Evolutionary conservation across 257 asterid genomes (phyloP).

Genomic region (Buddleja alternifolia): DNA sequence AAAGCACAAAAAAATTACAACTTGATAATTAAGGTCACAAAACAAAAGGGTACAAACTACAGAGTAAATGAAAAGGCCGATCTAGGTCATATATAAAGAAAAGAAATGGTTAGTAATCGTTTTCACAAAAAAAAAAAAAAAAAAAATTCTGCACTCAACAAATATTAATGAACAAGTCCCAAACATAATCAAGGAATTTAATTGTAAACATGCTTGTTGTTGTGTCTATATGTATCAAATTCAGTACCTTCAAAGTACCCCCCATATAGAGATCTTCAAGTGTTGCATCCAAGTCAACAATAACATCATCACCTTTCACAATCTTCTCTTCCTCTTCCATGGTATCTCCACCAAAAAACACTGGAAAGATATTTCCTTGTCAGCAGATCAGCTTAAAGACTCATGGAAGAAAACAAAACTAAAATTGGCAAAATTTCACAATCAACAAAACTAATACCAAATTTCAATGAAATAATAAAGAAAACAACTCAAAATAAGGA

Average conservation of each 20-base stretch:
- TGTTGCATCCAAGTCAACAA: slow-evolving; percentile 88
- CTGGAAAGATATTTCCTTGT: slow-evolving; percentile 42
- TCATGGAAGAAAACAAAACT: not conserved
- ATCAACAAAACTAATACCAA: slow-evolving; percentile 14
- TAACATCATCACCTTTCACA: slow-evolving; percentile 90
- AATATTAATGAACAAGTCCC: not conserved
- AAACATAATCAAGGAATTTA: slow-evolving; percentile 3
- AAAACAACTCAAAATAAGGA: not conserved
- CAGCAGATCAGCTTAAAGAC: slow-evolving; percentile 25
- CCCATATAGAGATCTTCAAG: slow-evolving; percentile 98
- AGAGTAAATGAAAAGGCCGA: too few relatives aligned
- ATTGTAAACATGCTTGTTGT: not conserved
- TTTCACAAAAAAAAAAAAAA: too few relatives aligned
- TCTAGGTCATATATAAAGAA: too few relatives aligned
- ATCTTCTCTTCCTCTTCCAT: slow-evolving; percentile 94
- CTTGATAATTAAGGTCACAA: too few relatives aligned
- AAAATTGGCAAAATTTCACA: slow-evolving; percentile 1
- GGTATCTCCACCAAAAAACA: slow-evolving; percentile 82
- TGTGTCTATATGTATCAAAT: not conserved
- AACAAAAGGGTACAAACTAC: too few relatives aligned
- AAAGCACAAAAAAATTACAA: not conserved
- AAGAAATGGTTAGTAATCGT: too few relatives aligned
- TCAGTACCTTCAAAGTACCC: slow-evolving; percentile 83
- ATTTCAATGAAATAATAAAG: not conserved
- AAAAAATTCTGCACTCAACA: not conserved